phyloP scores from a whole-genome alignment of 768 basidiomycete genomes.

The Panaeolus cyanescens region DNA sequence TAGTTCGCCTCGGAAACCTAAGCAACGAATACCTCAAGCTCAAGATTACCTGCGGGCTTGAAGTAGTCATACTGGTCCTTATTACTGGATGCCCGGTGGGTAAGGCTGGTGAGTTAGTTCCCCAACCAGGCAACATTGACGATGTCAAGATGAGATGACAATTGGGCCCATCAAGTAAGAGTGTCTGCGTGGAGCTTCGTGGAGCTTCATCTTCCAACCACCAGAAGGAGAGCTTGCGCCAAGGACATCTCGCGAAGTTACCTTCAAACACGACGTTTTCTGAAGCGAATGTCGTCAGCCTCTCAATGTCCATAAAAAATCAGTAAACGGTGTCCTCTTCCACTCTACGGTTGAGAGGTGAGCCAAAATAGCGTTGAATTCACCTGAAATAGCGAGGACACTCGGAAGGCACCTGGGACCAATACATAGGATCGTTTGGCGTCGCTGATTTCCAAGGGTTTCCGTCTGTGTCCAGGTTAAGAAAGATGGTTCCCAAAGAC shows the following conservation, averaged over 20 bases:
- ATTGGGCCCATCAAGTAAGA: too few relatives aligned
- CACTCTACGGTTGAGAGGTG: conserved; percentile 77
- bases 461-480: conserved; percentile 92
- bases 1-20: too few relatives aligned
- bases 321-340: conserved; percentile 48
- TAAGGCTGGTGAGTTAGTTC: too few relatives aligned
- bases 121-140: too few relatives aligned
- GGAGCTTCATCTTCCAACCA: too few relatives aligned
- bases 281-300: conserved; percentile 67
- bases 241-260: conserved; percentile 75
- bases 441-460: conserved; percentile 97
- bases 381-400: conserved; percentile 78
- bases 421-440: conserved; percentile 82
- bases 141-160: too few relatives aligned
- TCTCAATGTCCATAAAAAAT: conserved; percentile 57
- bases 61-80: too few relatives aligned
- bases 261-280: conserved; percentile 77
- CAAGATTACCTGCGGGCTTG: too few relatives aligned
- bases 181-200: too few relatives aligned
- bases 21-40: too few relatives aligned
- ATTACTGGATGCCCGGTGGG: too few relatives aligned
- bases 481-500: conserved; percentile 94
- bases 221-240: too few relatives aligned
- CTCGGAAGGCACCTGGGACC: conserved; percentile 79
- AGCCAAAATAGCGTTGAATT: conserved; percentile 73